Percentiles rank a stretch among this genome's conserved stretches.
phyloP scores from a whole-genome alignment of 169 alveolate genomes.

The Plasmodium blacklocki region DNA sequence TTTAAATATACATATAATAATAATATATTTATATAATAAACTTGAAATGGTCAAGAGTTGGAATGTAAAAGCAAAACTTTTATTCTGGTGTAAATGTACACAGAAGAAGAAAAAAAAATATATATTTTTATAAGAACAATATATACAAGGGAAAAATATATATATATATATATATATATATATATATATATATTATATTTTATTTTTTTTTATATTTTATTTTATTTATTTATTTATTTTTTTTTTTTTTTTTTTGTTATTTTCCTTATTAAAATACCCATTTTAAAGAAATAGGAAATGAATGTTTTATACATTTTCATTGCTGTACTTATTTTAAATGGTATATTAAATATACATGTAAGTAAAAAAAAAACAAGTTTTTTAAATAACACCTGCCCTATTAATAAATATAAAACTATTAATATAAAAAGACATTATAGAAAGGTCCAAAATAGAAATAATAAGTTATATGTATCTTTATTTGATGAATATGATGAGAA shows the following conservation, averaged over 20 bases:
- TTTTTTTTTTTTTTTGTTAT: constrained; percentile 1
- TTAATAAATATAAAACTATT: constrained; percentile 27
- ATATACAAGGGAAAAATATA: too few relatives aligned
- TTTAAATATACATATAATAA: too few relatives aligned
- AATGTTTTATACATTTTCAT: constrained; percentile 26
- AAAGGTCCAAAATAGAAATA: constrained; percentile 17
- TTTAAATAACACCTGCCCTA: constrained; percentile 18
- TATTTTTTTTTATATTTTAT: neutral
- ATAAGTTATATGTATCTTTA: constrained; percentile 14
- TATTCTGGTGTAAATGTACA: too few relatives aligned
- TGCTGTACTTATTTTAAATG: constrained; percentile 12
- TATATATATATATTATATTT: too few relatives aligned
- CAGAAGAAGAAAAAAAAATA: too few relatives aligned
- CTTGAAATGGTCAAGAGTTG: too few relatives aligned
- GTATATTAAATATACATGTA: constrained; percentile 42
- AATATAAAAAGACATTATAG: constrained; percentile 12
- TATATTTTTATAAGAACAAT: too few relatives aligned
- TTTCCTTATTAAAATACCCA: neutral
- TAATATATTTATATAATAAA: too few relatives aligned
- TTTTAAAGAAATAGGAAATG: constrained; percentile 34
- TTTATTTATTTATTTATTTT: neutral
- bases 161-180: too few relatives aligned
- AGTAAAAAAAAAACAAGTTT: constrained; percentile 17
- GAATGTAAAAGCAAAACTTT: too few relatives aligned
- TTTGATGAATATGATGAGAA: constrained; percentile 72